Evolutionary conservation across 768 basidiomycete species (phyloP).

Genomic region (Mycena olivaceomarginata): DNA sequence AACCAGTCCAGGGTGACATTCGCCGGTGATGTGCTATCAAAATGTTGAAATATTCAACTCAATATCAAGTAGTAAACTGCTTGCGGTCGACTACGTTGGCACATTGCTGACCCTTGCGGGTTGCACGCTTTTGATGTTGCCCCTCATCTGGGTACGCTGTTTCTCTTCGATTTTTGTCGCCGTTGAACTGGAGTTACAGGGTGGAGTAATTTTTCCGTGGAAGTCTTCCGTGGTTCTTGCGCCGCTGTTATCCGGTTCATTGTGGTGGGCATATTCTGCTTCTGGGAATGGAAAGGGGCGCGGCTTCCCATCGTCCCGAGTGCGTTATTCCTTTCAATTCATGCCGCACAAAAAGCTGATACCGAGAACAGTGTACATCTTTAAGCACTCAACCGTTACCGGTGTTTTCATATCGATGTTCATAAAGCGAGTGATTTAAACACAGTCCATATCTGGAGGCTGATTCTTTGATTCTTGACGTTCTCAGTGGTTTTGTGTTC

Average conservation of each 20-base stretch:
- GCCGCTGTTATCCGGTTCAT: conserved; percentile 71
- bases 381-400: conserved; percentile 78
- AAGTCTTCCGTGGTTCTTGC: conserved; percentile 78
- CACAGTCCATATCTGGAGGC: background rate
- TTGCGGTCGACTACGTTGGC: conserved; percentile 80
- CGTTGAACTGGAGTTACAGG: conserved; percentile 58
- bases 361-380: conserved; percentile 77
- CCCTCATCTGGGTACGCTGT: conserved; percentile 79
- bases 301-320: conserved; percentile 84
- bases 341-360: background rate
- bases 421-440: conserved; percentile 67
- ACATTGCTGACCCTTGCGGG: conserved; percentile 74
- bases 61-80: conserved; percentile 69
- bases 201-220: conserved; percentile 86
- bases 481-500: conserved; percentile 73
- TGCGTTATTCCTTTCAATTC: conserved; percentile 52
- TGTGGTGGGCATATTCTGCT: conserved; percentile 74
- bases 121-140: conserved; percentile 79
- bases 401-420: conserved; percentile 85
- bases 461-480: conserved; percentile 7
- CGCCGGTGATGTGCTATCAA: conserved; percentile 58
- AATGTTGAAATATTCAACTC: background rate
- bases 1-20: conserved; percentile 77
- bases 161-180: background rate
- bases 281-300: conserved; percentile 86